Base-by-base conservation (phyloP, 495 filamentous ascomycete genomes). In the Chaetomidium leptoderma region DNA sequence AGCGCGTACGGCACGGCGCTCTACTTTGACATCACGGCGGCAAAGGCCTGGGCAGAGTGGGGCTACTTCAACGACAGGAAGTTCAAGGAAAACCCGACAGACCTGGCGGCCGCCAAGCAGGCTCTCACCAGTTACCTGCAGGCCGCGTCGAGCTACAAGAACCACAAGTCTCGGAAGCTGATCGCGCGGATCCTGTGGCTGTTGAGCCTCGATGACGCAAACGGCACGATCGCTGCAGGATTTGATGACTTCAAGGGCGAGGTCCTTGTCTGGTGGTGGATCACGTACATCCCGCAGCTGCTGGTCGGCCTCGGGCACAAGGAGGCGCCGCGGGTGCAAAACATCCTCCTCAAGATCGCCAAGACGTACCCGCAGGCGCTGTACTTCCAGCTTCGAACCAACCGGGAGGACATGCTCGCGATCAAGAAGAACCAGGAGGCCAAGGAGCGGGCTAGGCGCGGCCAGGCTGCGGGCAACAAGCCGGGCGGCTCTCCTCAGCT, bases 31-130 rank as follows among this genome's bases (percentile, higher is more conserved):
- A 86, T 99, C 63, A 88, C 89, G 60, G 83, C 96, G 30, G 87
- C 93, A 0, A 99, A 99, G 72, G 95, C 95, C 6, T 99, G 95
- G 95, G 92, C 93, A 55, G 95, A 97, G 73, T 99, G 95, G 95
- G 95, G 92, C 44, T 90, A 92, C 64, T 99, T 96, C 76, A 97
- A 93, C 68, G 95, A 99, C 68, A 83, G 87, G 51, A 85, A 91
- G 35, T 99, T 96, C 78, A 97, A 96, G 73, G 85, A 87, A 51
- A 86, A 95, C 57, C 86, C 91, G 0, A 75, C 79, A 2, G 86
- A 96, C 62, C 80, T 92, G 54, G 83, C 82, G 42, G 80, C 88
- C 54, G 95, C 92, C 3, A 88, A 86, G 57, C 92, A 92, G 73
- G 93, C 95, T 0, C 81, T 97, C 17, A 96, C 91, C 60, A 97